Base-by-base conservation (phyloP, 805 yeast genomes). In the Ogataea thermomethanolica region DNA sequence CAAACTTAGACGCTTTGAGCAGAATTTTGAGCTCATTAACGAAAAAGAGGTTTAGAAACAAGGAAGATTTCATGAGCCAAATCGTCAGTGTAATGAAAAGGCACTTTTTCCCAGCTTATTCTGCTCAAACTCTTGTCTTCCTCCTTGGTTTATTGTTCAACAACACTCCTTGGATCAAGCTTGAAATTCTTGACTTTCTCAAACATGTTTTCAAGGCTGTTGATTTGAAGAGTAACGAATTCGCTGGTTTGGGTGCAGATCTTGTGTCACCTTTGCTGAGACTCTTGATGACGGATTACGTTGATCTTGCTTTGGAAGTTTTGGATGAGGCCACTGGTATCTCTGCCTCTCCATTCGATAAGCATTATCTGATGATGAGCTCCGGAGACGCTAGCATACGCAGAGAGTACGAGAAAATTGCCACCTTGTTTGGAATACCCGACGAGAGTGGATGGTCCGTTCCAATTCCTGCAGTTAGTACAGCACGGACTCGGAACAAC, bases 401-500 rank as follows among this genome's bases (percentile, higher is more conserved):
- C 51, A 85, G 83, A 48, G 95, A 86, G 48, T 84, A 83, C 56
- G 96, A 85, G 49, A 81, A 78, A 50, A 82, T 93, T 3, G 89
- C 93, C 0, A 88, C 97, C 0, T 67, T 93, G 40, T 95, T 89
- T 66, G 99, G 99, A 11, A 81, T 91, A 17, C 98, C 99, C 0
- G 91, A 85, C 46, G 95, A 86, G 9, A 80, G 84, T 54, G 99
- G 99, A 1, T 93, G 99, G 99, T 82, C 96, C 0, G 80, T 95
- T 35, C 95, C 98, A 2, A 84, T 86, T 91, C 96, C 99, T 2
- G 86, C 91, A 0, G 79, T 88, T 30, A 82, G 93, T 1, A 88
- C 96, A 0, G 84, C 95, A 0, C 76, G 85, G 11, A 86, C 98
- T 1, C 70, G 97, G 49, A 87, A 86, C 57, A 93, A 93, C 55